Percentiles rank a stretch among this genome's conserved stretches.
Conservation (phyloP, 495 filamentous ascomycete species). For the Aspergillus sclerotiicarbonarius region DNA sequence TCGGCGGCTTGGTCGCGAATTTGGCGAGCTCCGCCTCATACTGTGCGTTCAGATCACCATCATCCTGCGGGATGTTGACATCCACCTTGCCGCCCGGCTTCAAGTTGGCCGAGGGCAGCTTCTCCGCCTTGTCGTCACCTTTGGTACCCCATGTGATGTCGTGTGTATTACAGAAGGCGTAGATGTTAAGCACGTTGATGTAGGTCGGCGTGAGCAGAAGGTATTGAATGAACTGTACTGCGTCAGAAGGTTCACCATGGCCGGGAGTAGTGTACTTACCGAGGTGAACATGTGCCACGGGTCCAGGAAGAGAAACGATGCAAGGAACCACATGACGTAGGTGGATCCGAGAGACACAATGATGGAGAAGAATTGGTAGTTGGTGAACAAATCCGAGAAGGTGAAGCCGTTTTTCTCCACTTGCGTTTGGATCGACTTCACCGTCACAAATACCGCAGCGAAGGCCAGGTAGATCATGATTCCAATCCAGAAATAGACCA, state of each 20-base stretch:
- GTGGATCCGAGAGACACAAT: constrained; percentile 90
- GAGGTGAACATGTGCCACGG: constrained; percentile 99
- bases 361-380: constrained; percentile 87
- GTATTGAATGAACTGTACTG: constrained; percentile 79
- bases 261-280: constrained; percentile 31
- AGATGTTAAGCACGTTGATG: constrained; percentile 95
- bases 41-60: constrained; percentile 82
- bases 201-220: constrained; percentile 92
- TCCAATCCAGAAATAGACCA: constrained; percentile 94
- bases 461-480: constrained; percentile 97
- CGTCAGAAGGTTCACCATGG: constrained; percentile 13
- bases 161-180: constrained; percentile 97
- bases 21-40: constrained; percentile 82
- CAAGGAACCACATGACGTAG: constrained; percentile 89
- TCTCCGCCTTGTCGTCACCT: constrained; percentile 85
- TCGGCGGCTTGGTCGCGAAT: constrained; percentile 69
- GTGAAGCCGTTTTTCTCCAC: constrained; percentile 56
- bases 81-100: constrained; percentile 93
- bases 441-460: constrained; percentile 92
- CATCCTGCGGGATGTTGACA: constrained; percentile 86
- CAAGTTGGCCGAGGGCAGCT: constrained; percentile 73
- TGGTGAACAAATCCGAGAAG: constrained; percentile 71
- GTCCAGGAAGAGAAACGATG: constrained; percentile 93
- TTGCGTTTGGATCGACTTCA: constrained; percentile 73
- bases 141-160: constrained; percentile 98